These are phyloP conservation scores for Fusarium sp. DNA, from an alignment of 2,329 filamentous ascomycete genomes.

Conservation along the genomic window DNA sequence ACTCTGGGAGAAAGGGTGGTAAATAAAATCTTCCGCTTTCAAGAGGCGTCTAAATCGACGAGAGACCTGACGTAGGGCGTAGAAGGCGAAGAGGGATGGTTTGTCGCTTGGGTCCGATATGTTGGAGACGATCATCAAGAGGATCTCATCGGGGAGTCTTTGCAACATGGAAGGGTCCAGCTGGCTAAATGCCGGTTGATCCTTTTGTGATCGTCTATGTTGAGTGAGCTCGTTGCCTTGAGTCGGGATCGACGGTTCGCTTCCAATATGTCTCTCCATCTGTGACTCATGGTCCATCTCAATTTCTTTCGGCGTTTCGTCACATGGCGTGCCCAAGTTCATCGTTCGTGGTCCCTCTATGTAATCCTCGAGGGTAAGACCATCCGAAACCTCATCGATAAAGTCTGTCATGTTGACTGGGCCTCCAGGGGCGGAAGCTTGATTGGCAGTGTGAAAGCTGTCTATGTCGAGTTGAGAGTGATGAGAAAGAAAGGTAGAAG, in stretches of 20 bases:
- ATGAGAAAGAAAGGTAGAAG: not conserved
- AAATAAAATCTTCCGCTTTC: not conserved
- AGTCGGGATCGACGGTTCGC: not conserved
- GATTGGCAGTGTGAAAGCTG: not conserved
- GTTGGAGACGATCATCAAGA: not conserved
- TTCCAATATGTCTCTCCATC: not conserved
- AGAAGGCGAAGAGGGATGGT: not conserved
- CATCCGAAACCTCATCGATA: not conserved
- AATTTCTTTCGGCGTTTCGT: rapidly evolving
- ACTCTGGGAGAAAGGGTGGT: not conserved
- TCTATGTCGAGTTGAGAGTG: no score
- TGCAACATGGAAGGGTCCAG: not conserved
- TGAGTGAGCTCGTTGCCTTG: not conserved
- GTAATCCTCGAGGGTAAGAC: rapidly evolving
- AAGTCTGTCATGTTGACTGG: no score
- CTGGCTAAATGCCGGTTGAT: rapidly evolving
- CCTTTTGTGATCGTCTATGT: no score
- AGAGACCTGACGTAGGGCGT: not conserved
- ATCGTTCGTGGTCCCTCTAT: no score
- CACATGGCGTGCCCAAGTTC: rapidly evolving
- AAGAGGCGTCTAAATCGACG: not conserved
- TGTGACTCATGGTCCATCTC: not conserved
- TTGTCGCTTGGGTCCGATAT: not conserved
- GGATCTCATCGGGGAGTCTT: not conserved
- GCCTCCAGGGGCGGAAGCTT: not conserved